phyloP scores from a whole-genome alignment of 192 early-diverging fungal species.

The Podila verticillata region DNA sequence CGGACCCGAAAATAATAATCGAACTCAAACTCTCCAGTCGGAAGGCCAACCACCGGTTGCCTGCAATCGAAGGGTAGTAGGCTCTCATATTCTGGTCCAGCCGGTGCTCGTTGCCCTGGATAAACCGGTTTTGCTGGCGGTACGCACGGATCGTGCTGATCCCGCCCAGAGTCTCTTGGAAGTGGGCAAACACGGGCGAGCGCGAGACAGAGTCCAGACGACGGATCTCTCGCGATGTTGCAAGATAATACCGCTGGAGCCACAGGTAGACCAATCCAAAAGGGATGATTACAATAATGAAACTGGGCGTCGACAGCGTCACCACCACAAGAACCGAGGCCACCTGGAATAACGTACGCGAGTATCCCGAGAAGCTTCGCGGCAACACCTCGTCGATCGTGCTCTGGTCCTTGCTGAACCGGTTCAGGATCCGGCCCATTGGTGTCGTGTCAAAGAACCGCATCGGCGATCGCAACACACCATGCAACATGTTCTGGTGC shows the following conservation, averaged over 20 bases:
- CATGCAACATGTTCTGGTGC: constrained; percentile 82
- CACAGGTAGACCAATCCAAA: constrained; percentile 67
- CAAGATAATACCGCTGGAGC: constrained; percentile 74
- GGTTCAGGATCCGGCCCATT: constrained; percentile 79
- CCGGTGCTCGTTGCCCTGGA: constrained; percentile 70
- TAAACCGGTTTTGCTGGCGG: constrained; percentile 73
- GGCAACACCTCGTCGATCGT: constrained; percentile 74
- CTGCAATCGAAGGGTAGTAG: constrained; percentile 78
- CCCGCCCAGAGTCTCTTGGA: constrained; percentile 81
- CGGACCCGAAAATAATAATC: constrained; percentile 84
- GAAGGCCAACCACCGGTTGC: constrained; percentile 79
- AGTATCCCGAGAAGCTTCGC: constrained; percentile 60
- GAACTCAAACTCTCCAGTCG: constrained; percentile 85
- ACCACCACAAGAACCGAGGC: constrained; percentile 58
- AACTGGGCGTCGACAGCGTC: constrained; percentile 66
- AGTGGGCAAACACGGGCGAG: constrained; percentile 79
- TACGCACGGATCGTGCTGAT: constrained; percentile 86
- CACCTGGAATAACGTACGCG: constrained; percentile 56
- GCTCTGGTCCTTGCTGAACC: constrained; percentile 75
- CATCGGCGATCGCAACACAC: constrained; percentile 76
- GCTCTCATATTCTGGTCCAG: constrained; percentile 85
- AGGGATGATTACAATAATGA: constrained; percentile 69
- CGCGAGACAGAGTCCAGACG: constrained; percentile 77
- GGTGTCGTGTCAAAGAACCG: constrained; percentile 85
- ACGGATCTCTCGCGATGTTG: constrained; percentile 87